phyloP scores from a whole-genome alignment of 2,329 filamentous ascomycete genomes.

The Diaporthe longicolla region DNA sequence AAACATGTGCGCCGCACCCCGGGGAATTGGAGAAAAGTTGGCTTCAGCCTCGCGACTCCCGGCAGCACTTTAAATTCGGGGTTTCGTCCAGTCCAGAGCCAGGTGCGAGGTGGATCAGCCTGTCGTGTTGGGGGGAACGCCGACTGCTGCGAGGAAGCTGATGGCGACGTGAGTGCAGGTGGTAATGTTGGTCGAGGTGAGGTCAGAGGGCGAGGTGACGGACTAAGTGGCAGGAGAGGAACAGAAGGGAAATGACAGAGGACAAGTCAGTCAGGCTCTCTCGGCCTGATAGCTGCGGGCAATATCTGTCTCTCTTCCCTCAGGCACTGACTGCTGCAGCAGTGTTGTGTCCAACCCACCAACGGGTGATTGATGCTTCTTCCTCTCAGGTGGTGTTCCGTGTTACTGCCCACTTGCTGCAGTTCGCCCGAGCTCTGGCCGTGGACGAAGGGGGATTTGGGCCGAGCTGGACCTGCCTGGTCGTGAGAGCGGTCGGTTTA shows the following conservation, averaged over 20 bases:
- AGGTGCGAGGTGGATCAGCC: background rate
- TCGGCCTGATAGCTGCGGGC: constrained; percentile 4
- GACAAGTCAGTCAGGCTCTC: constrained; percentile 24
- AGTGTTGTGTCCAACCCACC: constrained; percentile 22
- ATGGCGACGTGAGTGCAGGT: background rate
- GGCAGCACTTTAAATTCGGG: background rate
- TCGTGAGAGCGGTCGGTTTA: constrained; percentile 4
- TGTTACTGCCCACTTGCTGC: constrained; percentile 28
- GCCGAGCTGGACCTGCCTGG: background rate
- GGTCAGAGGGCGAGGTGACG: constrained; percentile 11
- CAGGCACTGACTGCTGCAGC: constrained; percentile 29
- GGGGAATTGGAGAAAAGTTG: constrained; percentile 27
- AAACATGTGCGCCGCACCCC: constrained; percentile 28
- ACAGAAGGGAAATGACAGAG: constrained; percentile 16
- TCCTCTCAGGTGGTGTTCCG: constrained; percentile 26
- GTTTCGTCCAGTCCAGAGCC: background rate
- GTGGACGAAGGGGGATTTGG: background rate
- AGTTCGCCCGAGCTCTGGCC: constrained; percentile 27
- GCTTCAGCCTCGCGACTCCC: constrained; percentile 24
- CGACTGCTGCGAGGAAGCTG: background rate
- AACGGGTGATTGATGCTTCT: constrained; percentile 33
- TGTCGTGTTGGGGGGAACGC: background rate
- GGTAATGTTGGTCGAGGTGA: constrained; percentile 1
- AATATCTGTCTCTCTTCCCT: constrained; percentile 15
- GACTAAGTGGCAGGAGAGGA: constrained; percentile 2